Percentiles rank a stretch among this genome's conserved stretches.
phyloP scores from a whole-genome alignment of 2,329 filamentous ascomycete genomes.

The Trichoderma oligosporum region DNA sequence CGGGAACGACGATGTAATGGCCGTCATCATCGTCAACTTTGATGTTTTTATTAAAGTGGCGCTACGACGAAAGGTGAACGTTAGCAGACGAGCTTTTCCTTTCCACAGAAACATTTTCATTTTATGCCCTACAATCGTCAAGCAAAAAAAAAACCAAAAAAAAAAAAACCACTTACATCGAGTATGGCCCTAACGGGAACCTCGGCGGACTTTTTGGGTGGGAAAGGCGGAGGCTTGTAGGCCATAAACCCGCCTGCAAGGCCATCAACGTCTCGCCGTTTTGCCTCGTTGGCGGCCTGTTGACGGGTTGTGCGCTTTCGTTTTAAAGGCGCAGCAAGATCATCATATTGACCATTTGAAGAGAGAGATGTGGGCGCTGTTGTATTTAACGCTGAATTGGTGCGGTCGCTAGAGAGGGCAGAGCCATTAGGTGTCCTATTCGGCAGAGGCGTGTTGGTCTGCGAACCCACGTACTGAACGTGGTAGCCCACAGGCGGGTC shows the following conservation, averaged over 20 bases:
- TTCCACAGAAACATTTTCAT: background rate
- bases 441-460: slow-evolving; percentile 67
- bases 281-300: slow-evolving; percentile 77
- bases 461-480: slow-evolving; percentile 65
- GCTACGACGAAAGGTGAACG: slow-evolving; percentile 21
- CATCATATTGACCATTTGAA: slow-evolving; percentile 60
- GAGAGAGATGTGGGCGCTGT: slow-evolving; percentile 82
- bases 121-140: background rate
- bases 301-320: slow-evolving; percentile 76
- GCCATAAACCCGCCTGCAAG: slow-evolving; percentile 68
- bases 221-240: slow-evolving; percentile 83
- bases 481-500: slow-evolving; percentile 66
- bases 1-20: slow-evolving; percentile 89
- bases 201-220: slow-evolving; percentile 84
- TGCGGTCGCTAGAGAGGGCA: slow-evolving; percentile 78
- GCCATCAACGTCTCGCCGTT: slow-evolving; percentile 68
- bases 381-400: slow-evolving; percentile 74
- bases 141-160: background rate
- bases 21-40: slow-evolving; percentile 96
- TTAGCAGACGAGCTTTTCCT: background rate
- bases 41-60: slow-evolving; percentile 50
- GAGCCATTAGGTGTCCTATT: slow-evolving; percentile 63
- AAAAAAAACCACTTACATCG: slow-evolving; percentile 51
- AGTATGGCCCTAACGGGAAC: slow-evolving; percentile 60
- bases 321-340: slow-evolving; percentile 73